Evolutionary conservation across 495 filamentous ascomycete genomes (phyloP).

Genomic region (Clavariopsis aquatica): DNA sequence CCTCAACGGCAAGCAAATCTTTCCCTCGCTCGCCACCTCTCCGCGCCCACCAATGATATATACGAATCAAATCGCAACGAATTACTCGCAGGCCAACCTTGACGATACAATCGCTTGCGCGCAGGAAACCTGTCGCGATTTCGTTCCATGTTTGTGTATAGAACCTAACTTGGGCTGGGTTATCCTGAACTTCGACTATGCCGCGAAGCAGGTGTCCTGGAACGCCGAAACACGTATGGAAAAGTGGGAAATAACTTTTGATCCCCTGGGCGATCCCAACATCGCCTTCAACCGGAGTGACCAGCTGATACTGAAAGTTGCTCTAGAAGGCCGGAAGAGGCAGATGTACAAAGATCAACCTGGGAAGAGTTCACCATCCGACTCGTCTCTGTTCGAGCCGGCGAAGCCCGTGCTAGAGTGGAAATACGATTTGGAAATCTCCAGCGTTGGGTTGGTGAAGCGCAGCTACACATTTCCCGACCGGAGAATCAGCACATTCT

Average conservation of each 20-base stretch:
- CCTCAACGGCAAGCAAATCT: slow-evolving; percentile 15
- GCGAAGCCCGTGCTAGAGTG: background rate
- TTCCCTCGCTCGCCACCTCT: background rate
- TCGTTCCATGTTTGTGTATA: slow-evolving; percentile 1
- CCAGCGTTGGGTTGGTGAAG: background rate
- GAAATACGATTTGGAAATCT: slow-evolving; percentile 8
- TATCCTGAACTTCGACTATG: slow-evolving; percentile 23
- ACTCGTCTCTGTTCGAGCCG: background rate
- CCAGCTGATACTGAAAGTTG: slow-evolving; percentile 20
- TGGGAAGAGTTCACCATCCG: background rate
- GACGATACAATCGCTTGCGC: slow-evolving; percentile 5
- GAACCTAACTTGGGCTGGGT: background rate
- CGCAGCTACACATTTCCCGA: slow-evolving; percentile 18
- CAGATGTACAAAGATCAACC: background rate
- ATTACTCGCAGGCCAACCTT: slow-evolving; percentile 18
- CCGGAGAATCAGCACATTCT: background rate
- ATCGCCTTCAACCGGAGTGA: background rate
- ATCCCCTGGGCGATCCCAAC: slow-evolving; percentile 7
- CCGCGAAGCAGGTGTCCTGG: background rate
- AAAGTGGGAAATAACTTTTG: slow-evolving; percentile 23
- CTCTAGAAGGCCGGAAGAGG: slow-evolving; percentile 1
- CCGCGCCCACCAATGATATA: background rate
- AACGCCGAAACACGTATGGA: background rate
- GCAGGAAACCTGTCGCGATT: background rate
- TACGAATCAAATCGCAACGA: background rate